Evolutionary conservation across 495 filamentous ascomycete genomes (phyloP), one percentile per base, ranked within the genome.

Genomic region (Darksidea phi): DNA sequence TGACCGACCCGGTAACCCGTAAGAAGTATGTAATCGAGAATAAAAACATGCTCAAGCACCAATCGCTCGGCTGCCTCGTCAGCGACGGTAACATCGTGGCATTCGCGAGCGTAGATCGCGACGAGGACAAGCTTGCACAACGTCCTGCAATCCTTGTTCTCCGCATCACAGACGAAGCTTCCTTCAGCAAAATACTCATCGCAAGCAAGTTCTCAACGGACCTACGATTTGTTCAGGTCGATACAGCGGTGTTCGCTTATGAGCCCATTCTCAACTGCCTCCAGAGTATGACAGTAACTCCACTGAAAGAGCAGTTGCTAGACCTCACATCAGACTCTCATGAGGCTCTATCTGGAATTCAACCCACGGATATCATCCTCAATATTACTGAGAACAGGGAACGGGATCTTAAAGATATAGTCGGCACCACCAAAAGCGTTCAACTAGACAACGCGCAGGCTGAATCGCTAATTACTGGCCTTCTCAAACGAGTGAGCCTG

Each of bases 191-290:
- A 36, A 59, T 75, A 0, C 59, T 83, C 0, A 18, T 75, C 1
- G 67, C 46, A 17, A 63, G 77, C 21, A 83, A 79, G 36, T 53
- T 72, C 3, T 59, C 72, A 0, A 24, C 64, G 0, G 55, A 73
- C 34, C 66, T 86, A 6, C 70, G 77, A 13, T 77, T 88, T 20
- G 59, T 86, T 0, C 73, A 77, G n/a, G 79, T 89, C 3, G 78
- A 88, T 55, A 84, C 88, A 0, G 71, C 88, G 0, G 74, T 87
- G 0, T 91, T 91, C 68, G 83, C 88, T 0, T 91, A 84, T 61
- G 85, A 90, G 56, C 89, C 88, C 0, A 76, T 93, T 4, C 66
- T 93, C 18, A 67, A 74, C 52, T 74, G 81, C 6, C 69, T 93
- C 7, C 83, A 90, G 70, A 70, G 74, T 0, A 83, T 76, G 36